These are phyloP conservation scores for Colletotrichum sp. DNA, from an alignment of 2,329 filamentous ascomycete species.

Conservation along the genomic window DNA sequence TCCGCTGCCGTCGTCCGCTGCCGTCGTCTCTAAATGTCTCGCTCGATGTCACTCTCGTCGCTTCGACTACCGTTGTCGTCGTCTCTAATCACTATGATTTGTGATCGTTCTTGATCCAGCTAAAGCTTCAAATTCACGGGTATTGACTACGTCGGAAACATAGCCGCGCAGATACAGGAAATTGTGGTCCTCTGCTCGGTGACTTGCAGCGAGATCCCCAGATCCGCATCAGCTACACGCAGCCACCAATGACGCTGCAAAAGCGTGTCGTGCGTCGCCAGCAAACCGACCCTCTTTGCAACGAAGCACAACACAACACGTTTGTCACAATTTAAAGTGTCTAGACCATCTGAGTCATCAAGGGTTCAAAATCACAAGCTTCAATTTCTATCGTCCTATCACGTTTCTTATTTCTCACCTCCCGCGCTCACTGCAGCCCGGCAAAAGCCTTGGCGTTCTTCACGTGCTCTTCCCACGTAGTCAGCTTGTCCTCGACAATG, in stretches of 20 bases:
- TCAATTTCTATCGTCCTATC: neutral
- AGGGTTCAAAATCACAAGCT: neutral
- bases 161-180: neutral
- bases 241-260: neutral
- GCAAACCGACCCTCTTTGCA: neutral
- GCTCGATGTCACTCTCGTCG: neutral
- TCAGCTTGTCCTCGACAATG: constrained; percentile 39
- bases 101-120: neutral
- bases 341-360: neutral
- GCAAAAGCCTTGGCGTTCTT: constrained; percentile 36
- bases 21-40: neutral
- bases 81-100: neutral
- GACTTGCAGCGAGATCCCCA: neutral
- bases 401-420: neutral
- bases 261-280: neutral
- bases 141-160: neutral
- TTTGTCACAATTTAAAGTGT: neutral
- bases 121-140: neutral
- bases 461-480: constrained; percentile 42
- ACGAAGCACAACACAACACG: neutral
- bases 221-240: neutral
- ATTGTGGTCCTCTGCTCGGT: neutral
- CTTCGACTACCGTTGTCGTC: neutral
- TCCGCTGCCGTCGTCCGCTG: neutral
- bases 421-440: constrained; percentile 34